Evolutionary conservation across 1,284 basidiomycete genomes (phyloP).

Genomic region (Apiotrichum sp.): DNA sequence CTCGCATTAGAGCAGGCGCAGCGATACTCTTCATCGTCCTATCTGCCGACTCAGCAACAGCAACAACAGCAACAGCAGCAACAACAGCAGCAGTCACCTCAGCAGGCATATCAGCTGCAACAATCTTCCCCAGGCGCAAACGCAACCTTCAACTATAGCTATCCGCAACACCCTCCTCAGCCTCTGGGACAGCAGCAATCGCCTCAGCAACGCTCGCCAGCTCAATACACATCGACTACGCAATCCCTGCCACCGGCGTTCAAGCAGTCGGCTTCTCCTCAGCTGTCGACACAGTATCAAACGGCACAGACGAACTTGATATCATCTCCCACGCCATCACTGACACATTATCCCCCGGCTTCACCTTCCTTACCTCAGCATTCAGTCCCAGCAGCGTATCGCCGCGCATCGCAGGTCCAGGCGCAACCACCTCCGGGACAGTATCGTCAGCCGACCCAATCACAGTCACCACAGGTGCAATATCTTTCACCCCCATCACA

Average conservation of each 20-base stretch:
- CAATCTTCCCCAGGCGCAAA: background rate
- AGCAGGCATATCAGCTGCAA: no score
- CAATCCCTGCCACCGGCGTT: background rate
- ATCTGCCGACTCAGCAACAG: background rate
- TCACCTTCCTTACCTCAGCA: background rate
- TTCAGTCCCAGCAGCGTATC: background rate
- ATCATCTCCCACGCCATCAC: background rate
- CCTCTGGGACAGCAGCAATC: background rate
- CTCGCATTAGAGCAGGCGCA: background rate
- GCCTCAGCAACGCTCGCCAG: slow-evolving; percentile 1
- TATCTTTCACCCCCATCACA: background rate
- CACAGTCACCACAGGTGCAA: slow-evolving; percentile 2
- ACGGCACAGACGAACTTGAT: background rate
- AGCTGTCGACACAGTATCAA: background rate
- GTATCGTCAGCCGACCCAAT: background rate
- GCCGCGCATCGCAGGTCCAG: background rate
- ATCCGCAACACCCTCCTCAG: background rate
- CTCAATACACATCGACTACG: background rate
- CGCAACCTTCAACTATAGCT: background rate
- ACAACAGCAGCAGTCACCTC: background rate
- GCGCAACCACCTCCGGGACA: background rate
- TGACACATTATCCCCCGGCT: background rate
- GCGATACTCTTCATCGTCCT: no score
- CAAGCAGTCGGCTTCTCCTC: background rate
- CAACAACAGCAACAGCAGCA: background rate